Evolutionary conservation across 805 yeast species (phyloP).

Genomic region (Ogataea allantospora): DNA sequence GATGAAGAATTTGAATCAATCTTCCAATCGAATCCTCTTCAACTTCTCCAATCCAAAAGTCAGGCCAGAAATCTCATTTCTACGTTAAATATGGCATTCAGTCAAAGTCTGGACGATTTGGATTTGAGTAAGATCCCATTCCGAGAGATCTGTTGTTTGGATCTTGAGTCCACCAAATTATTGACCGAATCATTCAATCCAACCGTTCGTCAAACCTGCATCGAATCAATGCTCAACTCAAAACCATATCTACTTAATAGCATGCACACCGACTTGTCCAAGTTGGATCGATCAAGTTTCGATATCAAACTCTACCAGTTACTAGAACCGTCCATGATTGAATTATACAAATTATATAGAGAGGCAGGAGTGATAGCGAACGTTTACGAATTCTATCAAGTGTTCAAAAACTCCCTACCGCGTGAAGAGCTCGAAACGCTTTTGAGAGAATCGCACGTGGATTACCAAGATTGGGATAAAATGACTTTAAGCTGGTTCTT

Average conservation of each 20-base stretch:
- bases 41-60: conserved; percentile 4
- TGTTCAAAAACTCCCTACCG: conserved; percentile 35
- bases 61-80: conserved; percentile 15
- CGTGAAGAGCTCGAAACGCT: conserved; percentile 19
- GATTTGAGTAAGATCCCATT: conserved; percentile 32
- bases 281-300: conserved; percentile 6
- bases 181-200: conserved; percentile 43
- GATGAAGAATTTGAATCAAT: conserved; percentile 28
- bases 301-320: conserved; percentile 32
- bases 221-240: conserved; percentile 43
- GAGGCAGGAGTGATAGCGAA: conserved; percentile 66
- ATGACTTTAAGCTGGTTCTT: conserved; percentile 68
- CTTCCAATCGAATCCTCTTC: conserved; percentile 11
- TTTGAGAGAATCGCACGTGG: conserved; percentile 4
- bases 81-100: conserved; percentile 17
- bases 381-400: conserved; percentile 35
- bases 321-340: conserved; percentile 50
- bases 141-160: conserved; percentile 43
- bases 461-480: conserved; percentile 55
- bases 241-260: conserved; percentile 29
- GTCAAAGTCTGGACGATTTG: conserved; percentile 23
- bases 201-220: conserved; percentile 39
- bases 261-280: conserved; percentile 22
- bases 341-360: conserved; percentile 65
- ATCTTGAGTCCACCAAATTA: conserved; percentile 25